Percentiles rank a stretch among this genome's conserved stretches.
phyloP scores from a whole-genome alignment of 2,329 filamentous ascomycete genomes.

The Pleoardoris graminearum region DNA sequence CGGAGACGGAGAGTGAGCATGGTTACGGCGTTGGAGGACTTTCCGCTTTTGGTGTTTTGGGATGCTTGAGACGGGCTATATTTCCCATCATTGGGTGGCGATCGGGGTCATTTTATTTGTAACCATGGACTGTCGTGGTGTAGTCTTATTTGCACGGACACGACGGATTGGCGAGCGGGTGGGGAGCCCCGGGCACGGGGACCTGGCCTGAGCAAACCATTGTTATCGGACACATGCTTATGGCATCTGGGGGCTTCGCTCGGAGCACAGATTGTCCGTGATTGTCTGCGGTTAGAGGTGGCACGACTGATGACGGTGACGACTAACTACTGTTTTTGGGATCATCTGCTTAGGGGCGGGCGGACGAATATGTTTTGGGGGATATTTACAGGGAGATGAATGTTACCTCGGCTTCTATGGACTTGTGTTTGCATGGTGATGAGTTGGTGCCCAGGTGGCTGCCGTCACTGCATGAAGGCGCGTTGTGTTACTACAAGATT shows the following conservation, averaged over 20 bases:
- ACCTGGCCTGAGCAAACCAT: neutral
- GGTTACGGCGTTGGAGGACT: slow-evolving; percentile 19
- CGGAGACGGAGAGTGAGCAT: too few species aligned
- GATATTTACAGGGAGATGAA: slow-evolving; percentile 16
- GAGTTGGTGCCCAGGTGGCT: too few species aligned
- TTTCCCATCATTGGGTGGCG: slow-evolving; percentile 22
- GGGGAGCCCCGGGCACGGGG: too few species aligned
- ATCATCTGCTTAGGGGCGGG: slow-evolving; percentile 1
- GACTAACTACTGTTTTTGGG: slow-evolving; percentile 11
- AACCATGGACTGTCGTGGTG: too few species aligned
- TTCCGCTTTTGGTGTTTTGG: slow-evolving; percentile 15
- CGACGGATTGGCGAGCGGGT: neutral
- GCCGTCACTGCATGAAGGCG: too few species aligned
- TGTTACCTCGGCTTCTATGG: slow-evolving; percentile 1
- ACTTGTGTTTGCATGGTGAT: neutral
- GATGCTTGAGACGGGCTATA: slow-evolving; percentile 12
- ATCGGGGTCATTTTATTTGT: slow-evolving; percentile 14
- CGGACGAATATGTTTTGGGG: slow-evolving; percentile 3
- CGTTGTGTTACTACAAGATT: too few species aligned
- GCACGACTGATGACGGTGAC: slow-evolving; percentile 30
- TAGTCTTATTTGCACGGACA: too few species aligned
- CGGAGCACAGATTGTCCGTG: neutral
- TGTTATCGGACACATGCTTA: neutral
- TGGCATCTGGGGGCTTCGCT: slow-evolving; percentile 5
- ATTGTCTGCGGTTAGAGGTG: slow-evolving; percentile 13